Percentiles rank a stretch among this genome's conserved stretches.
Conservation (phyloP, 164 flowering plant genomes). For the Macadamia integrifolia region DNA sequence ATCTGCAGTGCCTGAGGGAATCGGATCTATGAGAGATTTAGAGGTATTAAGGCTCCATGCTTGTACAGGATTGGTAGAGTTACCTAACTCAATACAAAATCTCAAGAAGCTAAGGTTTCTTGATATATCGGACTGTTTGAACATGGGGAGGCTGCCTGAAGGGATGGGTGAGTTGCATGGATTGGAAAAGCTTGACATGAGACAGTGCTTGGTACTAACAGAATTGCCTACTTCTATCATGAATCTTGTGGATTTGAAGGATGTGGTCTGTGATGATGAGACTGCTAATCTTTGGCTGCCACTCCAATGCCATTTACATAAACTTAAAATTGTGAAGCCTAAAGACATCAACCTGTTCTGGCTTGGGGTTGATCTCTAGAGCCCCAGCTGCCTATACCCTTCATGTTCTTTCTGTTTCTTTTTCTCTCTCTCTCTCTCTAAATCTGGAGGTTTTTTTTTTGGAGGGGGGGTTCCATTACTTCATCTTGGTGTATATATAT, state of each 20-base stretch:
- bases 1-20: slow-evolving; percentile 17
- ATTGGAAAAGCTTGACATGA: slow-evolving; percentile 26
- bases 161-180: slow-evolving; percentile 21
- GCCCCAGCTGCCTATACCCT: too few species aligned
- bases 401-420: too few species aligned
- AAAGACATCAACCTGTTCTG: slow-evolving; percentile 20
- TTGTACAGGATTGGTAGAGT: slow-evolving; percentile 7
- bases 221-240: slow-evolving; percentile 20
- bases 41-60: too few species aligned
- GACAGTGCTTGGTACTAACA: slow-evolving; percentile 18
- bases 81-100: slow-evolving; percentile 29
- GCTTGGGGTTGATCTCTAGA: slow-evolving; percentile 11
- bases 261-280: too few species aligned
- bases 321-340: slow-evolving; percentile 11
- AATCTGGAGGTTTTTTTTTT: too few species aligned
- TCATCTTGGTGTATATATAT: too few species aligned
- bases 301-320: not conserved
- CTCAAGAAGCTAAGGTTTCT: slow-evolving; percentile 23
- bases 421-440: too few species aligned
- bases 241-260: slow-evolving; percentile 17
- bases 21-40: slow-evolving; percentile 17
- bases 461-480: too few species aligned
- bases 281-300: slow-evolving; percentile 17
- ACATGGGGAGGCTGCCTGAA: slow-evolving; percentile 25
- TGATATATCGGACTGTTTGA: slow-evolving; percentile 32